Evolutionary conservation across 139 green algal genomes (phyloP), one percentile per base, ranked within the genome.

Genomic region (Closterium sp.): DNA sequence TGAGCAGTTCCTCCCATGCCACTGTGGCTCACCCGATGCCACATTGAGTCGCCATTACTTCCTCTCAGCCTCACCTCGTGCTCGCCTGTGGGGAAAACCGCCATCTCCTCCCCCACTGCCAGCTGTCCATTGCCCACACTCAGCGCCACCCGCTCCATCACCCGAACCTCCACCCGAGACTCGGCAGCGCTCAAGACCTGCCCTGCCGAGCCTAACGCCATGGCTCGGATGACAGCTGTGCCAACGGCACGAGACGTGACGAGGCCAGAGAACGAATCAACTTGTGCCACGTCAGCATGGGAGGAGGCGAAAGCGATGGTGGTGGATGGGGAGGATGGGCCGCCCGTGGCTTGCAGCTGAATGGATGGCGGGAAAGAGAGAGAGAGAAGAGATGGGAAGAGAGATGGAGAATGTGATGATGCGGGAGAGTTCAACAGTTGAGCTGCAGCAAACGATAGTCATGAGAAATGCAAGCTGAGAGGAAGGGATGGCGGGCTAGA

Each of bases 101-200:
- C n/a, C 83, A 86, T 86, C 28, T 86, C n/a, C 83, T 86, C n/a
- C 0, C 83, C 83, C 83, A 86, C 83, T 86, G 83, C 83, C 83
- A 86, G 83, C 83, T 33, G 83, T 10, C 83, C 83, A 23, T 21
- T 33, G 83, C 83, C n/a, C 83, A 86, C 83, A 33, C 30, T 32
- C n/a, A 86, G 83, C 4, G 21, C 30, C 83, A 86, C 30, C 8
- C 2, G 10, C n/a, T 86, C n/a, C 83, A 33, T 32, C 83, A 86
- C 83, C 30, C 30, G 83, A 32, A 86, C 83, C n/a, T 32, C 30
- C 83, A 86, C n/a, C 83, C n/a, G n/a, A 34, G 83, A 86, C 83
- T 32, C 30, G 83, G 83, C 83, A 32, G 21, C 83, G 1, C 83
- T 34, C 83, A 86, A 21, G 1, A 86, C n/a, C 83, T 86, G n/a